A percentile compares a stretch with the other conserved stretches of the same genome.
Evolutionary conservation across 495 filamentous ascomycete genomes (phyloP).

Genomic region (Apodospora peruviana): DNA sequence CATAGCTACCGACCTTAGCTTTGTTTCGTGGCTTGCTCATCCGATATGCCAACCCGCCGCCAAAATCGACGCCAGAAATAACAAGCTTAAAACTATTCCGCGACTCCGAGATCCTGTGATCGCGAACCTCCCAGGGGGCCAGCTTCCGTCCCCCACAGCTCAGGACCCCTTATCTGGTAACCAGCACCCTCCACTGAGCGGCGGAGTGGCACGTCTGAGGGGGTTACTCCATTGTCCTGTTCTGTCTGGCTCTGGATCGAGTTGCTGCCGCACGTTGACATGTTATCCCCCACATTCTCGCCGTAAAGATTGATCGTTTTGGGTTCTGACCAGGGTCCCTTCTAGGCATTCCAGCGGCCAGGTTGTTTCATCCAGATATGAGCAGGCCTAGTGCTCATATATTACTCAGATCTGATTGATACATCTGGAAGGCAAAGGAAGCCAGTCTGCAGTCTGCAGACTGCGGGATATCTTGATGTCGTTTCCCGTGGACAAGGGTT

Average conservation of each 20-base stretch:
- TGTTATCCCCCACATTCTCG: not conserved
- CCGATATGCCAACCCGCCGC: too few species aligned
- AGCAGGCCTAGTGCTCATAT: slow-evolving; percentile 1
- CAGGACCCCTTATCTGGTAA: too few species aligned
- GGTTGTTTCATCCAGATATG: slow-evolving; percentile 12
- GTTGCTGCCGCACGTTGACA: not conserved
- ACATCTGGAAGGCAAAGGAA: too few species aligned
- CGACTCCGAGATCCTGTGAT: too few species aligned
- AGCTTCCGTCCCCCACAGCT: too few species aligned
- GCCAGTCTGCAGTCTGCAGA: not conserved
- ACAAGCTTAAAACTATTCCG: too few species aligned
- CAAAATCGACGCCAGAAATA: too few species aligned
- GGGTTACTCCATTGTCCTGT: slow-evolving; percentile 3
- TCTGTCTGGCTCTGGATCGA: not conserved
- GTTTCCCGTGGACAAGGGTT: not conserved
- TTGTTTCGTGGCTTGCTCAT: too few species aligned
- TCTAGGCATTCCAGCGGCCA: slow-evolving; percentile 10
- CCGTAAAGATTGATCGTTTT: not conserved
- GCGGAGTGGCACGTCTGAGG: too few species aligned
- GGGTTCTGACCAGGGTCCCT: slow-evolving; percentile 10
- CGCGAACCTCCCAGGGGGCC: too few species aligned
- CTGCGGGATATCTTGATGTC: not conserved
- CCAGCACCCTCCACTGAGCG: too few species aligned
- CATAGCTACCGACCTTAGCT: too few species aligned
- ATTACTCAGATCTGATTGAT: slow-evolving; percentile 3